phyloP scores from a whole-genome alignment of 1,284 basidiomycete genomes.

The Rhodotorula sp. region DNA sequence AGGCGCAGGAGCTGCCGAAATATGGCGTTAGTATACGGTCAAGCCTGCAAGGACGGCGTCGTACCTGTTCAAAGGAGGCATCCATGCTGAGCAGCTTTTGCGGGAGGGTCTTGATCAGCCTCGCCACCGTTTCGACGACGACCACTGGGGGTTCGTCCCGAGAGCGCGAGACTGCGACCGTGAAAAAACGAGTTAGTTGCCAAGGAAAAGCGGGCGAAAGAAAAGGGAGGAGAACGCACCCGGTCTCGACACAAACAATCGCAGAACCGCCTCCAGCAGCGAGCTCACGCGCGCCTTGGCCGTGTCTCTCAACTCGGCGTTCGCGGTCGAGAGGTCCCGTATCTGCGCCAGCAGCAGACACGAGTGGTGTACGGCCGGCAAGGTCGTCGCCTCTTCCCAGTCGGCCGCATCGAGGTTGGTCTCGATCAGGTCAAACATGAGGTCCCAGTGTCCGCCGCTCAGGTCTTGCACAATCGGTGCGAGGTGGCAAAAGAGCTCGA shows the following conservation, averaged over 20 bases:
- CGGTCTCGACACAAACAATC: constrained; percentile 58
- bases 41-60: constrained; percentile 4
- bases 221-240: not conserved
- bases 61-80: constrained; percentile 63
- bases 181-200: not conserved
- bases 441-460: constrained; percentile 83
- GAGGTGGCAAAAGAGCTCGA: constrained; percentile 70
- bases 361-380: constrained; percentile 66
- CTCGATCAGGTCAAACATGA: constrained; percentile 86
- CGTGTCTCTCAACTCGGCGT: constrained; percentile 66
- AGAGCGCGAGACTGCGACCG: not conserved
- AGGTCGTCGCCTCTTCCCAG: constrained; percentile 60
- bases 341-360: constrained; percentile 67
- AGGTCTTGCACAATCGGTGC: constrained; percentile 86
- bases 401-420: constrained; percentile 79
- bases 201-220: not conserved
- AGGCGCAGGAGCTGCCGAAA: constrained; percentile 67
- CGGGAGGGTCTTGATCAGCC: constrained; percentile 61
- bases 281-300: constrained; percentile 64
- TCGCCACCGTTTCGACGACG: constrained; percentile 35
- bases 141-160: constrained; percentile 24
- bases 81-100: constrained; percentile 60
- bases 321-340: constrained; percentile 67
- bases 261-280: constrained; percentile 60
- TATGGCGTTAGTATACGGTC: not conserved